Base-by-base conservation (phyloP, 371 early-diverging fungal genomes). In the Mucor irregularis region DNA sequence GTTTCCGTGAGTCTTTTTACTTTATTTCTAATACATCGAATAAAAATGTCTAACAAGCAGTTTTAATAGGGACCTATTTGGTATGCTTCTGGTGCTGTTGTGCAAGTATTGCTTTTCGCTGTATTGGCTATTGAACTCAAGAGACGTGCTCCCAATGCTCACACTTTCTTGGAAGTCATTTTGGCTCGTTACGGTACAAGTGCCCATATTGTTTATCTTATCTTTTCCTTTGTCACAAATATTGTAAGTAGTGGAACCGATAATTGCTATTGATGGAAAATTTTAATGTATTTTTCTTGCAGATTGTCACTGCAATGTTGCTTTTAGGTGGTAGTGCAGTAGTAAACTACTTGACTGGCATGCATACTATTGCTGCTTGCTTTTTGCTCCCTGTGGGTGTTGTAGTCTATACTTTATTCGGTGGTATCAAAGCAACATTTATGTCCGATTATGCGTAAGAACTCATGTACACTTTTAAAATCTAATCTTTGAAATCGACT, bases 391-490 rank as follows among this genome's bases (percentile, higher is more conserved):
- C 88, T 10, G 48, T 88, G 3, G 88, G 88, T 53, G 88, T 88
- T 2, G 78, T 83, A 50, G 63, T 78, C 28, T 88, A 88, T 52
- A 85, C 85, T 0, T 70, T 84, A 5, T 80, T 81, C 62, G 88
- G 88, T 39, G 88, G 88, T 17, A 73, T 88, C 35, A 88, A 88
- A 57, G 88, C 88, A 2, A 88, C 88, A 0, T 88, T 88, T 38
- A 66, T 88, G 24, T 84, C 88, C 3, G 88, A 88, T 60, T 88
- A 88, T 51, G 68, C 69, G 73, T 69, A 65, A 59, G 61, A 56
- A 26, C 4, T 1, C 19, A 25, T 19, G 24, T 19, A 52, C 14
- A 5, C 21, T 21, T 37, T 9, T 19, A 24, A 13, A 26, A 37
- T 46, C 31, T 31, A n/a, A n/a, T n/a, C n/a, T n/a, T n/a, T n/a